These are phyloP conservation scores for Picea sitchensis DNA, from an alignment of 75 land plant genomes.

Conservation along the genomic window DNA sequence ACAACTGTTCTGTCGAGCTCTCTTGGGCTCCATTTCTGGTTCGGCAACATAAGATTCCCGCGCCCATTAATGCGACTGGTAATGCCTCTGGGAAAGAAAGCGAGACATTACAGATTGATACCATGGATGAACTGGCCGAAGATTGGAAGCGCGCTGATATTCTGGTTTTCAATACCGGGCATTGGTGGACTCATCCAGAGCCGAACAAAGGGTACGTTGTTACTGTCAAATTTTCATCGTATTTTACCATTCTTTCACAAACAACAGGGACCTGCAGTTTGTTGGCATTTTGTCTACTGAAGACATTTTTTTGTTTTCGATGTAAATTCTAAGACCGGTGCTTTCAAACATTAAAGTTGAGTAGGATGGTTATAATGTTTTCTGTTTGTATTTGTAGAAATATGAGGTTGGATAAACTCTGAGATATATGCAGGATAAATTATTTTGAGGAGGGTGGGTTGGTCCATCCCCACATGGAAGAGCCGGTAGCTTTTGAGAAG, in stretches of 20 bases:
- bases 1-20: constrained; percentile 7
- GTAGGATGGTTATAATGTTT: too few relatives aligned
- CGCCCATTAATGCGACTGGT: too few relatives aligned
- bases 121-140: not conserved
- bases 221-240: not conserved
- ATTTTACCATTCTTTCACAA: not conserved
- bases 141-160: constrained; percentile 31
- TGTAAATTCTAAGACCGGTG: not conserved
- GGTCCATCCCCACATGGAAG: constrained; percentile 14
- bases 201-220: constrained; percentile 23
- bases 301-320: not conserved
- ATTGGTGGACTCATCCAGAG: constrained; percentile 41
- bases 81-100: not conserved
- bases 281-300: too few relatives aligned
- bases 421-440: not conserved
- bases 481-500: constrained; percentile 25
- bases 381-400: too few relatives aligned
- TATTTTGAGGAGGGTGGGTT: constrained; percentile 15
- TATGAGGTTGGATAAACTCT: too few relatives aligned
- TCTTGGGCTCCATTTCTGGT: constrained; percentile 15
- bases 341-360: too few relatives aligned
- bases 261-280: too few relatives aligned
- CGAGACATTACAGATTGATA: constrained; percentile 13
- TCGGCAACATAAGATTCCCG: not conserved
- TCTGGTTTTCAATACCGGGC: constrained; percentile 37